A percentile compares a stretch with the other conserved stretches of the same genome.
phyloP scores from a whole-genome alignment of 2,329 filamentous ascomycete genomes.

The Beauveria australis region DNA sequence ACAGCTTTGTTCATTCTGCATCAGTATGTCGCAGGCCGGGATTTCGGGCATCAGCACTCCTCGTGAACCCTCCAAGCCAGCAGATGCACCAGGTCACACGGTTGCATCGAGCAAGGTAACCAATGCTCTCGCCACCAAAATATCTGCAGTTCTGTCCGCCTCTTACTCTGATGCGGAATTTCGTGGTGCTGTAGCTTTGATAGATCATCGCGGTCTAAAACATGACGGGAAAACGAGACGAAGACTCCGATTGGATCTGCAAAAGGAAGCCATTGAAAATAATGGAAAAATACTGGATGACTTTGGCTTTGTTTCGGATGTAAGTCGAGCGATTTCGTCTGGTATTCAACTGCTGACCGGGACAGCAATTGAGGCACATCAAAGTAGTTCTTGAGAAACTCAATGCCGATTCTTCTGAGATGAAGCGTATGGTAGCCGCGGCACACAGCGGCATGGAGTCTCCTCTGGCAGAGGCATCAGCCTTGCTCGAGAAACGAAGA shows the following conservation, averaged over 20 bases:
- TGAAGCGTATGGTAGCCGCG: constrained; percentile 68
- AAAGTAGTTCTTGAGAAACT: constrained; percentile 69
- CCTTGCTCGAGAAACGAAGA: constrained; percentile 62
- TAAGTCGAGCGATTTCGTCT: constrained; percentile 30
- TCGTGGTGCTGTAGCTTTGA: constrained; percentile 68
- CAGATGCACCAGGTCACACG: constrained; percentile 3
- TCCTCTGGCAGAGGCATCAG: constrained; percentile 67
- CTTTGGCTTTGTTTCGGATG: constrained; percentile 84
- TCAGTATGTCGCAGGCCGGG: background rate
- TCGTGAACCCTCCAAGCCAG: background rate
- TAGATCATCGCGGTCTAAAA: constrained; percentile 62
- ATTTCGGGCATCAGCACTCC: background rate
- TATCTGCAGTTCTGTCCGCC: constrained; percentile 78
- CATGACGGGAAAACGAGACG: constrained; percentile 75
- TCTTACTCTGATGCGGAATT: constrained; percentile 93
- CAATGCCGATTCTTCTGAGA: constrained; percentile 71
- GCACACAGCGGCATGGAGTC: constrained; percentile 67
- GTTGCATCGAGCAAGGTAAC: constrained; percentile 26
- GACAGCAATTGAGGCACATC: constrained; percentile 77
- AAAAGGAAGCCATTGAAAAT: constrained; percentile 86
- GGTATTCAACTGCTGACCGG: constrained; percentile 19
- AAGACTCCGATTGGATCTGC: constrained; percentile 70
- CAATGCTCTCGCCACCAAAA: constrained; percentile 70
- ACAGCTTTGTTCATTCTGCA: background rate
- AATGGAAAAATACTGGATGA: constrained; percentile 84